phyloP scores from a whole-genome alignment of 2,329 filamentous ascomycete species.

The Ascochyta rabiei region DNA sequence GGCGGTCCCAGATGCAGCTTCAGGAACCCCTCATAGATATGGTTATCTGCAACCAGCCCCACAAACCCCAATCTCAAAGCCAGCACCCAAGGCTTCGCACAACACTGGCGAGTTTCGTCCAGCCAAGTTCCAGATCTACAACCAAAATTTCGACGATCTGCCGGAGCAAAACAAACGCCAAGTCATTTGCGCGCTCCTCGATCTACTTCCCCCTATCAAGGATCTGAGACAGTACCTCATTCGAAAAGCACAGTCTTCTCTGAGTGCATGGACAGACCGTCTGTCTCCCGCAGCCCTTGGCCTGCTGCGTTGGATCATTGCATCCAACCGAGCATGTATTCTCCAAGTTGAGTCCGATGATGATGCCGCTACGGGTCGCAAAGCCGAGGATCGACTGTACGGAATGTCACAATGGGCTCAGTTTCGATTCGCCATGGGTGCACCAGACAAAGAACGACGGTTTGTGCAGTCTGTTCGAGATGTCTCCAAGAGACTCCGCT shows the following conservation, averaged over 20 bases:
- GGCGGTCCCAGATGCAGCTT: background rate
- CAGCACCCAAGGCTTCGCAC: background rate
- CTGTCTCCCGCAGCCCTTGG: slow-evolving; percentile 70
- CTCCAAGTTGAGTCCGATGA: slow-evolving; percentile 67
- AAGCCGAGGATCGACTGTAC: slow-evolving; percentile 60
- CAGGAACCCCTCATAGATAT: background rate
- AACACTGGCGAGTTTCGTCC: slow-evolving; percentile 33
- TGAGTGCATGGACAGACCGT: slow-evolving; percentile 61
- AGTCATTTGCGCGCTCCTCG: slow-evolving; percentile 59
- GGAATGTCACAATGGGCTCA: slow-evolving; percentile 74
- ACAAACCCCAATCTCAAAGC: background rate
- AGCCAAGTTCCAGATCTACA: slow-evolving; percentile 55
- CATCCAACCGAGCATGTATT: slow-evolving; percentile 87
- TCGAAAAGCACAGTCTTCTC: slow-evolving; percentile 45
- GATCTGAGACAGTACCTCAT: slow-evolving; percentile 62
- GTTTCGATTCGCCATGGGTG: slow-evolving; percentile 86
- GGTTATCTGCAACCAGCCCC: background rate
- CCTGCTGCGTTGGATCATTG: slow-evolving; percentile 84
- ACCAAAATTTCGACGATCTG: slow-evolving; percentile 65
- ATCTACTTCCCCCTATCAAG: slow-evolving; percentile 65
- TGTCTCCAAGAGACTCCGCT: slow-evolving; percentile 49
- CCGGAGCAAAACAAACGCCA: slow-evolving; percentile 53
- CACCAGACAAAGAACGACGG: slow-evolving; percentile 83
- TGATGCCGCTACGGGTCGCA: slow-evolving; percentile 28
- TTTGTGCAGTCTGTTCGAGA: slow-evolving; percentile 69